phyloP scores from a whole-genome alignment of 257 asterid species.

The Fraxinus anomala region DNA sequence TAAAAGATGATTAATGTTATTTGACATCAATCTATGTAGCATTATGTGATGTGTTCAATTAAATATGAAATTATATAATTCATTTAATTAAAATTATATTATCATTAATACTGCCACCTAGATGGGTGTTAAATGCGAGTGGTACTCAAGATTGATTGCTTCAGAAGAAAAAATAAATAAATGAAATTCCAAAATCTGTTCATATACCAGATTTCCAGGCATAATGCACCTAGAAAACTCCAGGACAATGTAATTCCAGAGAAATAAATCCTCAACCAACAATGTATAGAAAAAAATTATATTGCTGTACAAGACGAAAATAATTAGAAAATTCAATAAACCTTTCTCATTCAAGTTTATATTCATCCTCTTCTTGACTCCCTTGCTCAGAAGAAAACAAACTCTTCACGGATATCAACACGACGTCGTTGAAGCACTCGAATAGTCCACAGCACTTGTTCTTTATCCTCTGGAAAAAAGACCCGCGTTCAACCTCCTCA shows the following conservation, averaged over 20 bases:
- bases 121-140: too few relatives aligned
- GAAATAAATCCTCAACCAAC: not conserved
- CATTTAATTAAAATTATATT: too few relatives aligned
- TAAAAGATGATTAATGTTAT: too few relatives aligned
- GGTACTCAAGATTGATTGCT: not conserved
- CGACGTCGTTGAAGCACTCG: conserved; percentile 6
- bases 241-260: not conserved
- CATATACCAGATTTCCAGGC: not conserved
- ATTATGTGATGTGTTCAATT: too few relatives aligned
- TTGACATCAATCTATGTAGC: too few relatives aligned
- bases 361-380: not conserved
- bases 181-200: not conserved
- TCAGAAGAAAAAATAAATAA: not conserved
- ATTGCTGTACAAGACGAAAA: not conserved
- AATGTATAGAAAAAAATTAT: too few relatives aligned
- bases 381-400: not conserved
- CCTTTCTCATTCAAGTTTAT: not conserved
- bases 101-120: too few relatives aligned
- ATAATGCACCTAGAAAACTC: too few relatives aligned
- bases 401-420: not conserved
- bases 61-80: too few relatives aligned
- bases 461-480: not conserved
- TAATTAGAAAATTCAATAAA: not conserved
- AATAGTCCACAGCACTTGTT: not conserved
- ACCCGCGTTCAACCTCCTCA: not conserved